phyloP scores from a whole-genome alignment of 352 stramenopile genomes.

The Phytophthora nicotianae region DNA sequence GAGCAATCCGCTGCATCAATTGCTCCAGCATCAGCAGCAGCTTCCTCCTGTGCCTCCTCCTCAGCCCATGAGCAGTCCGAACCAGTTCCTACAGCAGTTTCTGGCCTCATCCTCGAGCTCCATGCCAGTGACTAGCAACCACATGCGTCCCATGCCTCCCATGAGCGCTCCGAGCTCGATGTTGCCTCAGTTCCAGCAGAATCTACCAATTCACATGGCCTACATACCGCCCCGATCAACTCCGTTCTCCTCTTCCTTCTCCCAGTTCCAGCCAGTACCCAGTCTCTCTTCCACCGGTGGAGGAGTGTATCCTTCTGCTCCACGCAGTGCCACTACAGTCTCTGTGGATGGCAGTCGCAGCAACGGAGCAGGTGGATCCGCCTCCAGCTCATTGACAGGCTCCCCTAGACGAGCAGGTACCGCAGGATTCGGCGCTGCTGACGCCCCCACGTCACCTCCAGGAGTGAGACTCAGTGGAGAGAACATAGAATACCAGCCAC shows the following conservation, averaged over 20 bases:
- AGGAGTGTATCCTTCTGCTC: slow-evolving; percentile 41
- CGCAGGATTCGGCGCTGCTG: slow-evolving; percentile 25
- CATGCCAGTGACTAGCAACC: slow-evolving; percentile 29
- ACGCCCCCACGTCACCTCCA: slow-evolving; percentile 35
- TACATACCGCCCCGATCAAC: slow-evolving; percentile 35
- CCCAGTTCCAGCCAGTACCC: slow-evolving; percentile 48
- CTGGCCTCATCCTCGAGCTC: slow-evolving; percentile 41
- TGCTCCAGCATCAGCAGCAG: slow-evolving; percentile 64
- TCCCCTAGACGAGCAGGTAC: slow-evolving; percentile 43
- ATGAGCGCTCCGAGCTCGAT: slow-evolving; percentile 37
- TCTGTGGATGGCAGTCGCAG: slow-evolving; percentile 45
- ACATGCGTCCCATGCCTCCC: slow-evolving; percentile 43
- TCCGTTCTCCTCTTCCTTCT: slow-evolving; percentile 33
- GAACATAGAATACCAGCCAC: slow-evolving; percentile 54
- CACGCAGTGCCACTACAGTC: slow-evolving; percentile 40
- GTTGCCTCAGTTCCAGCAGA: slow-evolving; percentile 36
- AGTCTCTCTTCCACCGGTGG: slow-evolving; percentile 34
- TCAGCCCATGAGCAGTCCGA: slow-evolving; percentile 34
- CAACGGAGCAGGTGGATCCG: slow-evolving; percentile 45
- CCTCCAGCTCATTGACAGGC: slow-evolving; percentile 46
- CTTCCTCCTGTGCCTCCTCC: slow-evolving; percentile 27
- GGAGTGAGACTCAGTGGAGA: slow-evolving; percentile 57
- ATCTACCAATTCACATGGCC: slow-evolving; percentile 26
- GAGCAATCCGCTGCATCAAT: slow-evolving; percentile 65
- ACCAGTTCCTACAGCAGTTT: slow-evolving; percentile 70